Conservation (phyloP, 805 yeast genomes). For the Lipomyces mesembrius region DNA sequence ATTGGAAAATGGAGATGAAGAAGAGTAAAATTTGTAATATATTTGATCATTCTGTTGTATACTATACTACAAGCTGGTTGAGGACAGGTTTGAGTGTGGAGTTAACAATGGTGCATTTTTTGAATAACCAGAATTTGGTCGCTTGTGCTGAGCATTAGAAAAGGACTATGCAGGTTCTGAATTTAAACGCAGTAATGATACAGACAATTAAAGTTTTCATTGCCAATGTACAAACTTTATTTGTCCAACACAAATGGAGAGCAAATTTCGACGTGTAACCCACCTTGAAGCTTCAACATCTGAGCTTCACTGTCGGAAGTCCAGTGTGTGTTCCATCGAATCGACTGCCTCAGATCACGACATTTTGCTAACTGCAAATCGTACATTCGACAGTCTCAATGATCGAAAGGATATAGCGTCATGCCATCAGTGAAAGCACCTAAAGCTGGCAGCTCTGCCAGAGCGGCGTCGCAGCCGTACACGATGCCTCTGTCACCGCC, state of each 20-base stretch:
- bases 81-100: not conserved
- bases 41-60: not conserved
- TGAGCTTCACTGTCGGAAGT: not conserved
- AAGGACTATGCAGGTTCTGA: too few relatives aligned
- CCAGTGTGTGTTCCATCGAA: not conserved
- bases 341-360: not conserved
- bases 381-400: not conserved
- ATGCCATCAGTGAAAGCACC: conserved; percentile 25
- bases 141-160: too few relatives aligned
- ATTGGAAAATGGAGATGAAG: conserved; percentile 47
- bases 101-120: not conserved
- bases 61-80: not conserved
- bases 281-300: conserved; percentile 8
- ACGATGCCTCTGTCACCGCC: conserved; percentile 21
- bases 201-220: not conserved
- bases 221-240: not conserved
- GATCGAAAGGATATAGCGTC: conserved; percentile 8
- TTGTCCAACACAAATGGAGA: not conserved
- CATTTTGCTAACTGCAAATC: not conserved
- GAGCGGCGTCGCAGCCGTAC: conserved; percentile 16
- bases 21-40: conserved; percentile 12
- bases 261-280: conserved; percentile 12
- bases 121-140: not conserved
- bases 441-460: conserved; percentile 15
- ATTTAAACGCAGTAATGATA: too few relatives aligned